Base-by-base conservation (phyloP, 2,329 filamentous ascomycete genomes). In the Venturia asperata region DNA sequence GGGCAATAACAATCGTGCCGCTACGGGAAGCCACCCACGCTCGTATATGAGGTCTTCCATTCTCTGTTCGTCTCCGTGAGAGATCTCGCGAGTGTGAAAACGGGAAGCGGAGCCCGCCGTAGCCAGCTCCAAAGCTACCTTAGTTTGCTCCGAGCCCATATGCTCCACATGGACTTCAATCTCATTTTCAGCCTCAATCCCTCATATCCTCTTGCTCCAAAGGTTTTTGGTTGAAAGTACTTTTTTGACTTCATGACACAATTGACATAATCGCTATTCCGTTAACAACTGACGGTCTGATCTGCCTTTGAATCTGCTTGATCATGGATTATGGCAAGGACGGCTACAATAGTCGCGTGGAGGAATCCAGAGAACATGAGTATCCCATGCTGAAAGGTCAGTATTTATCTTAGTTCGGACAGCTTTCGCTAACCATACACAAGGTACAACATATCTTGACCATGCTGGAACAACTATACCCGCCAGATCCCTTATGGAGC, bases 381-480 rank as follows among this genome's bases (percentile, higher is more conserved):
- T 64, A 62, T 58, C 65, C 67, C 9, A 68, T 62, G 62, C 47
- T 61, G 15, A 15, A 64, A 61, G 65, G 63, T 67, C 9, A 13
- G 61, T 60, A 58, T 30, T 19, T 30, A 21, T 24, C 11, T 27
- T 64, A 19, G 11, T 13, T 47, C n/a, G 21, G 9, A 24, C 1
- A 39, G 30, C 21, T 11, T 49, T 49, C 19, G n/a, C 37, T 58
- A 15, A 42, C n/a, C 10, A 5, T 19, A n/a, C n/a, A 56, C 47
- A 52, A 93, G 90, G 83, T 63, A 85, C 85, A 11, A 81, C 87
- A 60, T 97, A 97, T 74, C 87, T 97, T 65, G 93, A 97, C 71
- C 92, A 97, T 87, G 92, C 92, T 0, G 93, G 92, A n/a, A 90
- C 91, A n/a, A 93, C 92, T 0, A 80, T 89, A 0, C 91, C 89